phyloP scores from a whole-genome alignment of 2,329 filamentous ascomycete species.

The Cladorrhinum sp. region DNA sequence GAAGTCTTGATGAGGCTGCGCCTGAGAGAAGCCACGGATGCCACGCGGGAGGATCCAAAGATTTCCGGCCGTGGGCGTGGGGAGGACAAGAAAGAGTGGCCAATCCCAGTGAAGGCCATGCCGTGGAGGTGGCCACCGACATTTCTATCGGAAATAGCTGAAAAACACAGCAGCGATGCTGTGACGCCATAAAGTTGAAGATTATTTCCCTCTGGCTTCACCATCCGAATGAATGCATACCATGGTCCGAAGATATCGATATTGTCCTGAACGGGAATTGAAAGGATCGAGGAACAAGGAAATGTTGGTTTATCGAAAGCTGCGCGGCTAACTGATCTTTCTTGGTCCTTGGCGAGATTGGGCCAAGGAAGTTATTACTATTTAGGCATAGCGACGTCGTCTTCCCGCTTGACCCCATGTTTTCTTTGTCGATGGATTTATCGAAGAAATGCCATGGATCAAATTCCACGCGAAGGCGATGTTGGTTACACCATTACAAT shows the following conservation, averaged over 20 bases:
- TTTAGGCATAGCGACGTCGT: slow-evolving; percentile 15
- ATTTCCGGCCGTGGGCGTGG: slow-evolving; percentile 1
- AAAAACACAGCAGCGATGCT: no score
- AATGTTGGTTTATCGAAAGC: background rate
- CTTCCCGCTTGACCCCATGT: slow-evolving; percentile 9
- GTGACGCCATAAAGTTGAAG: no score
- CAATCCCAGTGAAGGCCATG: slow-evolving; percentile 5
- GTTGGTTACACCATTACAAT: background rate
- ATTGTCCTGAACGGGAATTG: background rate
- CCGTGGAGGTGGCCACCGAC: no score
- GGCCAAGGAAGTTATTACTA: slow-evolving; percentile 9
- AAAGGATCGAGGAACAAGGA: background rate
- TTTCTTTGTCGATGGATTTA: background rate
- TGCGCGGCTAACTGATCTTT: slow-evolving; percentile 27
- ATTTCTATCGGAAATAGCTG: background rate
- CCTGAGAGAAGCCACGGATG: background rate
- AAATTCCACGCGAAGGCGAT: background rate
- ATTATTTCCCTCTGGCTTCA: background rate
- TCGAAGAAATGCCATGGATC: background rate
- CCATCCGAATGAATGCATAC: no score
- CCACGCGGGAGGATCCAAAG: background rate
- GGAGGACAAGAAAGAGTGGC: background rate
- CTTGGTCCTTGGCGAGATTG: slow-evolving; percentile 20
- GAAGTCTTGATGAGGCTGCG: slow-evolving; percentile 1
- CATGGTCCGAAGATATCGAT: background rate